Conservation (phyloP, 1,284 basidiomycete genomes). For the Kwoniella shivajii region DNA sequence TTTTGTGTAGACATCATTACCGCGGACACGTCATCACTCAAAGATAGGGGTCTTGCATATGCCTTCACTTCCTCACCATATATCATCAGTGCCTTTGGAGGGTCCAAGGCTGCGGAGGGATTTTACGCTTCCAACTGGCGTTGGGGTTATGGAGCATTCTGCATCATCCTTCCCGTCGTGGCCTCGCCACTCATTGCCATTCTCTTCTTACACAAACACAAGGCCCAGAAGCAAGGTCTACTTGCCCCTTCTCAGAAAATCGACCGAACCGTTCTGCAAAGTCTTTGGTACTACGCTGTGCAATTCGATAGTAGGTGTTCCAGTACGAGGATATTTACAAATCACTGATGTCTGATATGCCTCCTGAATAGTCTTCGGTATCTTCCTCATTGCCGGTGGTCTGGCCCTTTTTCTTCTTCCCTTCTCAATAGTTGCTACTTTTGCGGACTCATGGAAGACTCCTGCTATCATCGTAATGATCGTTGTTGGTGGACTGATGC, state of each 20-base stretch:
- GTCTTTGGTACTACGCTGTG: constrained; percentile 47
- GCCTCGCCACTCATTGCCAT: constrained; percentile 31
- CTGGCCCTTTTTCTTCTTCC: constrained; percentile 52
- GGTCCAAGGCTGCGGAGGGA: constrained; percentile 43
- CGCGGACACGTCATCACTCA: constrained; percentile 52
- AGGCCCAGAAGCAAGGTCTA: constrained; percentile 29
- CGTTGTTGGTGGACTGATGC: constrained; percentile 49
- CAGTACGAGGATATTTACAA: background rate
- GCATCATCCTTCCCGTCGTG: constrained; percentile 52
- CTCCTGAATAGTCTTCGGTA: constrained; percentile 41
- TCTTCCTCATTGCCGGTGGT: constrained; percentile 50
- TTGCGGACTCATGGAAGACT: constrained; percentile 38
- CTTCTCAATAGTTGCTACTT: constrained; percentile 48
- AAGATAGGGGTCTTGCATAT: constrained; percentile 52
- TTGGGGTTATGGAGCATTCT: constrained; percentile 54
- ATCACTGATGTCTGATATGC: background rate
- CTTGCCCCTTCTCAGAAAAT: constrained; percentile 15
- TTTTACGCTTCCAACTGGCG: constrained; percentile 49
- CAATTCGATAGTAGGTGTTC: constrained; percentile 38
- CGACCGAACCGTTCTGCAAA: constrained; percentile 24
- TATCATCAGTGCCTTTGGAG: constrained; percentile 54
- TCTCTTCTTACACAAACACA: constrained; percentile 38
- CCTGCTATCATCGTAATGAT: constrained; percentile 52
- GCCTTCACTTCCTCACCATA: constrained; percentile 54
- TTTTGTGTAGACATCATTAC: constrained; percentile 54